Evolutionary conservation across 345 rosid genomes (phyloP).

Genomic region (Draba incana): DNA sequence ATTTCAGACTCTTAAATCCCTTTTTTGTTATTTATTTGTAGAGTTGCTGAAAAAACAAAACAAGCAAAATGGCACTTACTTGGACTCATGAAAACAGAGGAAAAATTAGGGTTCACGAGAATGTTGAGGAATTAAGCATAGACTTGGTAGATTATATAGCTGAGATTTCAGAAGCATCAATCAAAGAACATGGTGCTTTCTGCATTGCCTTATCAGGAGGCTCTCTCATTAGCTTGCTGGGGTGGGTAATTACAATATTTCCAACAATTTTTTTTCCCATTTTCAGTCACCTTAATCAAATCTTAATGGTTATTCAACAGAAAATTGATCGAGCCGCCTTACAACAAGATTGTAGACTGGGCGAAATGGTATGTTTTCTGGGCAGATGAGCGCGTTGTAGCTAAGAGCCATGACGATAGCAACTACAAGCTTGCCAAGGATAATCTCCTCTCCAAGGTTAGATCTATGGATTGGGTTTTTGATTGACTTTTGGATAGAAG

Average conservation of each 20-base stretch:
- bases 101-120: constrained; percentile 77
- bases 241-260: constrained; percentile 65
- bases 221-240: constrained; percentile 73
- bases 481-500: neutral
- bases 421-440: constrained; percentile 88
- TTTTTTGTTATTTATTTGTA: constrained; percentile 21
- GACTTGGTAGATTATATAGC: constrained; percentile 88
- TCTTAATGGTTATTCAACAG: constrained; percentile 52
- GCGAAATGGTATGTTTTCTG: constrained; percentile 82
- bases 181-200: constrained; percentile 80
- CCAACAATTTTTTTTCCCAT: neutral
- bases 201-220: constrained; percentile 90
- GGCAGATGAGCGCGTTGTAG: constrained; percentile 86
- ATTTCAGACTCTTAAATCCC: neutral
- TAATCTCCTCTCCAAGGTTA: constrained; percentile 72
- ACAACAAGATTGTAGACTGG: constrained; percentile 88
- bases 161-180: constrained; percentile 78
- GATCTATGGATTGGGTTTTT: constrained; percentile 3
- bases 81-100: constrained; percentile 64
- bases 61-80: constrained; percentile 64
- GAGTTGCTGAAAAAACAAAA: constrained; percentile 37
- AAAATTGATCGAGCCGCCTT: constrained; percentile 81
- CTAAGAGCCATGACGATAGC: constrained; percentile 80
- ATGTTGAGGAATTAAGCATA: constrained; percentile 66
- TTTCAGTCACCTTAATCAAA: neutral